Percentiles rank a stretch among this genome's conserved stretches.
phyloP scores from a whole-genome alignment of 2,329 filamentous ascomycete species.

The Fusarium equiseti region DNA sequence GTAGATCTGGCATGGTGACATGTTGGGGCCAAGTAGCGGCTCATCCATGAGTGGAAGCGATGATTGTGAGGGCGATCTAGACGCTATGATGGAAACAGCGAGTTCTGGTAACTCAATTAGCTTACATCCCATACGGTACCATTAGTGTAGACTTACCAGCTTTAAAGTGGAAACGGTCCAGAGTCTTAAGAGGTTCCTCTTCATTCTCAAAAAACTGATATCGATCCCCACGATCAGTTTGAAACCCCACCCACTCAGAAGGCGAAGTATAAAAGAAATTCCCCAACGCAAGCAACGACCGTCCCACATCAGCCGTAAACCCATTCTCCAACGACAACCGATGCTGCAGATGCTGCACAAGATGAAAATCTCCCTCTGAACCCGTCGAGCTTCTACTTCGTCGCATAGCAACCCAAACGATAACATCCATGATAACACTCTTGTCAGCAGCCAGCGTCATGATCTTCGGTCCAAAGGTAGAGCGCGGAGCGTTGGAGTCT shows the following conservation, averaged over 20 bases:
- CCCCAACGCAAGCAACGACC: conserved; percentile 7
- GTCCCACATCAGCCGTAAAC: neutral
- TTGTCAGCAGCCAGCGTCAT: conserved; percentile 22
- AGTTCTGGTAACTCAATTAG: conserved; percentile 4
- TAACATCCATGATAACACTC: conserved; percentile 14
- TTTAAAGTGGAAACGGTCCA: conserved; percentile 17
- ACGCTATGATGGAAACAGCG: conserved; percentile 13
- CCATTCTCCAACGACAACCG: neutral
- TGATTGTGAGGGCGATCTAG: neutral
- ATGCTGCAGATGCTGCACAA: conserved; percentile 21
- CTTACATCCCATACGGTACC: accelerated
- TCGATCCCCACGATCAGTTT: neutral
- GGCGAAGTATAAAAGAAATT: conserved; percentile 21
- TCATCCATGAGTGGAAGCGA: neutral
- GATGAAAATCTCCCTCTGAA: neutral
- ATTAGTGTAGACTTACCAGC: neutral
- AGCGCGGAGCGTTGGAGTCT: conserved; percentile 27
- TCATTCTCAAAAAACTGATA: conserved; percentile 11
- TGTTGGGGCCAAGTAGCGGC: neutral
- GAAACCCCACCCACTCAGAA: conserved; percentile 6
- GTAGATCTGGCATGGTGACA: neutral
- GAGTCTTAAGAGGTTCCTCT: conserved; percentile 18
- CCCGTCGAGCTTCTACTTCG: neutral
- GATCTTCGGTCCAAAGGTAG: conserved; percentile 13
- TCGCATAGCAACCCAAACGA: conserved; percentile 21